A percentile compares a stretch with the other conserved stretches of the same genome.
phyloP scores from a whole-genome alignment of 2,329 filamentous ascomycete species.

The Fusarium caatingaense region DNA sequence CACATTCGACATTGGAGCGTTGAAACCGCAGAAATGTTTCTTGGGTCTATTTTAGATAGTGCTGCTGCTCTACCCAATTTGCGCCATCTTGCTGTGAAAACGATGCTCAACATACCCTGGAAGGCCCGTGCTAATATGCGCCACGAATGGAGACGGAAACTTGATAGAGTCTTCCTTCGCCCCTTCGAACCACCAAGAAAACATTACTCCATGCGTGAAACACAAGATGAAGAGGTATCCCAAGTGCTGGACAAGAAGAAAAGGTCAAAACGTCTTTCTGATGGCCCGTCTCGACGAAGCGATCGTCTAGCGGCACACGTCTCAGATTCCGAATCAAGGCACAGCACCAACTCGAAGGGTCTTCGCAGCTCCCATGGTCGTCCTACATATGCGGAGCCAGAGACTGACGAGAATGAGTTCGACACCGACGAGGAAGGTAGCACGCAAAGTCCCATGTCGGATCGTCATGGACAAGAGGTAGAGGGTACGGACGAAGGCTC shows the following conservation, averaged over 20 bases:
- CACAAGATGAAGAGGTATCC: slow-evolving; percentile 7
- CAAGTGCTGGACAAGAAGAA: slow-evolving; percentile 33
- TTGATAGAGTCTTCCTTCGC: slow-evolving; percentile 75
- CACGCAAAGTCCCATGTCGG: not conserved
- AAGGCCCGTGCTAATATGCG: slow-evolving; percentile 83
- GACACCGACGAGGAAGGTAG: slow-evolving; percentile 38
- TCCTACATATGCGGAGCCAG: slow-evolving; percentile 58
- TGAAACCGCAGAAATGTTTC: slow-evolving; percentile 78
- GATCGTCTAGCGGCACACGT: slow-evolving; percentile 50
- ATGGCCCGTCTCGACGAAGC: slow-evolving; percentile 52
- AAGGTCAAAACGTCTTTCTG: slow-evolving; percentile 25
- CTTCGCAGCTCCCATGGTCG: slow-evolving; percentile 34
- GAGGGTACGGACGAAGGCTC: slow-evolving; percentile 11
- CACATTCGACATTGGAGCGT: slow-evolving; percentile 81
- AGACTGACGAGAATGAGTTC: slow-evolving; percentile 59
- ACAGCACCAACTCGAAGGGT: slow-evolving; percentile 34
- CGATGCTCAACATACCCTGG: slow-evolving; percentile 84
- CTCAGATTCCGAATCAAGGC: slow-evolving; percentile 43
- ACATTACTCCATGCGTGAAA: slow-evolving; percentile 39
- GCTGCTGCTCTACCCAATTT: slow-evolving; percentile 74
- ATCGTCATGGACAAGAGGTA: slow-evolving; percentile 19
- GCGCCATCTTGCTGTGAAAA: slow-evolving; percentile 77
- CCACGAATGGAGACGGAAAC: slow-evolving; percentile 77
- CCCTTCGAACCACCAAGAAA: slow-evolving; percentile 55
- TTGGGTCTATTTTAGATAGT: slow-evolving; percentile 79